phyloP scores from a whole-genome alignment of 192 early-diverging fungal species.

The Lobosporangium transversale region DNA sequence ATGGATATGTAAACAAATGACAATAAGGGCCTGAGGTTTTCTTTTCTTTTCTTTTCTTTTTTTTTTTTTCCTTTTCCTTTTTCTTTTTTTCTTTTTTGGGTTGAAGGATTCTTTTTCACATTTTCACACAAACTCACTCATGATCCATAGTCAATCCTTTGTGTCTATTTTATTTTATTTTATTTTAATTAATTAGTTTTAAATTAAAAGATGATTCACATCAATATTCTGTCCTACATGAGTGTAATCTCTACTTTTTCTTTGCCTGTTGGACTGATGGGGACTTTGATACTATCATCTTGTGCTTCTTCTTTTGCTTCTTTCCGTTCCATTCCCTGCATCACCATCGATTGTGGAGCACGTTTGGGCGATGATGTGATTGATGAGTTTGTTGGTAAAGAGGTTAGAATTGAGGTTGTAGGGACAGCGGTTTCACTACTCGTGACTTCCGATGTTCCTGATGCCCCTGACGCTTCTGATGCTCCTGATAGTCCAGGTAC shows the following conservation, averaged over 20 bases:
- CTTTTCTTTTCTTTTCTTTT: too few species aligned
- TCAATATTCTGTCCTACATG: background rate
- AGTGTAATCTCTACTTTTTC: background rate
- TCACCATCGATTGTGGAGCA: slow-evolving; percentile 33
- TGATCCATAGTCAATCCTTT: background rate
- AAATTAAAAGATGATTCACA: too few species aligned
- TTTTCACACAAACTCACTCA: too few species aligned
- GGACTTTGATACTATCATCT: background rate
- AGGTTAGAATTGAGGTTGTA: background rate
- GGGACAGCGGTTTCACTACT: background rate
- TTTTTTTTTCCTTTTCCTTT: too few species aligned
- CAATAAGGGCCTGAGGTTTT: too few species aligned
- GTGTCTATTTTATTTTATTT: too few species aligned
- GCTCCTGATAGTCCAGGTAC: too few species aligned
- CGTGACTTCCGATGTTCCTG: background rate
- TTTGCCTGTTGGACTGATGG: background rate
- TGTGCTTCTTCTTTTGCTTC: slow-evolving; percentile 18
- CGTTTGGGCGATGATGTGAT: slow-evolving; percentile 27
- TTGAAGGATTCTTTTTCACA: too few species aligned
- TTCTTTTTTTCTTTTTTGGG: too few species aligned
- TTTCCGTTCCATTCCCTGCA: slow-evolving; percentile 30
- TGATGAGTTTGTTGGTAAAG: slow-evolving; percentile 11
- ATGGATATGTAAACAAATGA: too few species aligned
- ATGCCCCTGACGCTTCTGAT: background rate
- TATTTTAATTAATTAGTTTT: too few species aligned